A percentile compares a stretch with the other conserved stretches of the same genome.
Evolutionary conservation across 352 stramenopile genomes (phyloP).

Genomic region (Phytophthora sojae): DNA sequence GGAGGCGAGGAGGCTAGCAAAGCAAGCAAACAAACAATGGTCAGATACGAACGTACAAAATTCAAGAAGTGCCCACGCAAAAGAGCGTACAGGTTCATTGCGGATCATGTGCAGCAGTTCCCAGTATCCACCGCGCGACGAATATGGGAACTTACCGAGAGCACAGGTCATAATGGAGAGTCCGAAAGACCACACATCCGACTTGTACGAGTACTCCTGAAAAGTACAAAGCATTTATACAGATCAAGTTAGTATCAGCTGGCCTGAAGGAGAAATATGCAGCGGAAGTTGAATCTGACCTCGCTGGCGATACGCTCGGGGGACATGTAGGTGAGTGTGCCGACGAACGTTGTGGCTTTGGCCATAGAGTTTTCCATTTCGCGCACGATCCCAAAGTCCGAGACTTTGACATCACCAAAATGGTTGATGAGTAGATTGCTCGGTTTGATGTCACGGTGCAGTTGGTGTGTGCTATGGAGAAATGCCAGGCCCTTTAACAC

Average conservation of each 20-base stretch:
- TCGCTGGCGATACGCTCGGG: slow-evolving; percentile 93
- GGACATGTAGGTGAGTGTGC: slow-evolving; percentile 94
- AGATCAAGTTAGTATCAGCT: neutral
- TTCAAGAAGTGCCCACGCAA: neutral
- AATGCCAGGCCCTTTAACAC: slow-evolving; percentile 90
- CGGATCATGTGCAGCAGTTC: slow-evolving; percentile 90
- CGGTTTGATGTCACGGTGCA: slow-evolving; percentile 96
- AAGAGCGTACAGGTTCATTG: slow-evolving; percentile 71
- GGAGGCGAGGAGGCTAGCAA: slow-evolving; percentile 63
- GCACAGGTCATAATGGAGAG: slow-evolving; percentile 92
- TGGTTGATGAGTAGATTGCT: slow-evolving; percentile 95
- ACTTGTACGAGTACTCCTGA: slow-evolving; percentile 89
- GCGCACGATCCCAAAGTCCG: slow-evolving; percentile 85
- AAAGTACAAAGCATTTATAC: neutral
- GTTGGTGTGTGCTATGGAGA: slow-evolving; percentile 89
- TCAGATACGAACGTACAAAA: neutral
- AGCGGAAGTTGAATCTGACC: slow-evolving; percentile 19
- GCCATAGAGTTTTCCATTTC: slow-evolving; percentile 89
- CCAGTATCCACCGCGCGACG: slow-evolving; percentile 90
- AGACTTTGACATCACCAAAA: slow-evolving; percentile 91
- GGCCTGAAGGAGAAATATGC: neutral
- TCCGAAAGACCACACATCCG: slow-evolving; percentile 87
- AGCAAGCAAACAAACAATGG: neutral
- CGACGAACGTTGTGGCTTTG: slow-evolving; percentile 92
- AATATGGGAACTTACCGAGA: slow-evolving; percentile 90